Evolutionary conservation across 2,329 filamentous ascomycete species (phyloP).

Genomic region (Alternaria incomplexa): DNA sequence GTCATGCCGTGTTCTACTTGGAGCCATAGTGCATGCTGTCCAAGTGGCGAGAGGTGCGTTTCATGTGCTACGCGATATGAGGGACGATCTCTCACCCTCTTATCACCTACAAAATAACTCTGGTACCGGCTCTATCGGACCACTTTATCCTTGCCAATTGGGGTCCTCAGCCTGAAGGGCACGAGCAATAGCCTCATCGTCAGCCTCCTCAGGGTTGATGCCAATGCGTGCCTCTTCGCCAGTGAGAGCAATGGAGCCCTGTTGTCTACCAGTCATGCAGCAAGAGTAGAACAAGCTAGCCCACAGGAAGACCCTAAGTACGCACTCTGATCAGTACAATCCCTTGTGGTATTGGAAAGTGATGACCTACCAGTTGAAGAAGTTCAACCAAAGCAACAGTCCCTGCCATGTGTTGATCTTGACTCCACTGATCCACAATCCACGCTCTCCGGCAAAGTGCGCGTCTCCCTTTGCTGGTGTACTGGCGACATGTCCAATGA

Average conservation of each 20-base stretch:
- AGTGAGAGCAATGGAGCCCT: slow-evolving; percentile 28
- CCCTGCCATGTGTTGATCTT: slow-evolving; percentile 28
- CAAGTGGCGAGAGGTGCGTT: no score
- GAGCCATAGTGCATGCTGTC: neutral
- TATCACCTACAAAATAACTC: neutral
- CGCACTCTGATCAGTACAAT: neutral
- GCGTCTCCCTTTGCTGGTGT: slow-evolving; percentile 6
- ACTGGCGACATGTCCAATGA: slow-evolving; percentile 16
- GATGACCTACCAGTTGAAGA: slow-evolving; percentile 33
- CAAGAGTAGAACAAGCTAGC: slow-evolving; percentile 34
- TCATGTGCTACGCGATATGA: no score
- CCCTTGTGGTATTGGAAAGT: no score
- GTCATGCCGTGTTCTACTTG: neutral
- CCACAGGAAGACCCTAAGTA: slow-evolving; percentile 32
- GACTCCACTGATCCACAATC: slow-evolving; percentile 25
- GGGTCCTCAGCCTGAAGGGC: slow-evolving; percentile 26
- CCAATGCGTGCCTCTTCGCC: slow-evolving; percentile 28
- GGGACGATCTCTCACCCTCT: no score
- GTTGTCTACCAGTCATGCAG: slow-evolving; percentile 29
- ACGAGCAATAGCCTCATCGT: slow-evolving; percentile 29
- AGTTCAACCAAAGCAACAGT: slow-evolving; percentile 25
- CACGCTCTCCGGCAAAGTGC: slow-evolving; percentile 11
- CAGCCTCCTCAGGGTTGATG: slow-evolving; percentile 10
- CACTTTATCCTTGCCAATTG: slow-evolving; percentile 20
- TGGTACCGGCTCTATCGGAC: fast-evolving